These are phyloP conservation scores for Oryza officinalis DNA, from an alignment of 176 grass and related monocot genomes.

Conservation along the genomic window DNA sequence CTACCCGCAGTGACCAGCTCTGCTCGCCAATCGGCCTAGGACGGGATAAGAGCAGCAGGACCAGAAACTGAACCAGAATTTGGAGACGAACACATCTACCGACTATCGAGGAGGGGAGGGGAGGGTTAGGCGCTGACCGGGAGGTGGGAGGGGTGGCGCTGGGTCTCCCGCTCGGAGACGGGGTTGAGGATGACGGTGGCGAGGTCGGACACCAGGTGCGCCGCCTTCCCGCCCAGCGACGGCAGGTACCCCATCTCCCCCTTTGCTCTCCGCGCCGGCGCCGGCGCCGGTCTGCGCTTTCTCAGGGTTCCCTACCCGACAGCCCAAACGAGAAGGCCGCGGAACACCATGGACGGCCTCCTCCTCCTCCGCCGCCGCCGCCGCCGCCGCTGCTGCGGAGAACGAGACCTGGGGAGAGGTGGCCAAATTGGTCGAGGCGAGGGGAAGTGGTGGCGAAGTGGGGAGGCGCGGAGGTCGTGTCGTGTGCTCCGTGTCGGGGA, in stretches of 20 bases:
- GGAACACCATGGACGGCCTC: neutral
- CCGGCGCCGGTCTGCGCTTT: neutral
- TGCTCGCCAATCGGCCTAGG: neutral
- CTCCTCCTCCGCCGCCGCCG: neutral
- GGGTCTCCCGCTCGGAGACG: constrained; percentile 69
- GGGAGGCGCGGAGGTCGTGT: neutral
- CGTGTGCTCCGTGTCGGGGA: neutral
- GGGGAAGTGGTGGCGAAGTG: constrained; percentile 11
- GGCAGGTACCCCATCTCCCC: constrained; percentile 76
- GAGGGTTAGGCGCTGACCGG: constrained; percentile 43
- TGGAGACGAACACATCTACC: neutral
- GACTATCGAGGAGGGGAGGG: neutral
- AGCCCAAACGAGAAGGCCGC: neutral
- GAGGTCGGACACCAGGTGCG: constrained; percentile 80
- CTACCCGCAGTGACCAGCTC: neutral
- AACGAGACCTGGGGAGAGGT: neutral
- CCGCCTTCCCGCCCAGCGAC: constrained; percentile 79
- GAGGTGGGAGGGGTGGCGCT: constrained; percentile 44
- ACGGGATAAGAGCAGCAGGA: neutral
- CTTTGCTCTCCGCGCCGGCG: neutral
- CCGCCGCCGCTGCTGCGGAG: neutral
- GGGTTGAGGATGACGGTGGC: constrained; percentile 95
- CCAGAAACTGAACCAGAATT: neutral
- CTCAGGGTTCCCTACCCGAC: neutral
- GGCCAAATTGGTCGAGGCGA: neutral